Conservation (phyloP, 305 asterid genomes). For the Fraxinus sp. region DNA sequence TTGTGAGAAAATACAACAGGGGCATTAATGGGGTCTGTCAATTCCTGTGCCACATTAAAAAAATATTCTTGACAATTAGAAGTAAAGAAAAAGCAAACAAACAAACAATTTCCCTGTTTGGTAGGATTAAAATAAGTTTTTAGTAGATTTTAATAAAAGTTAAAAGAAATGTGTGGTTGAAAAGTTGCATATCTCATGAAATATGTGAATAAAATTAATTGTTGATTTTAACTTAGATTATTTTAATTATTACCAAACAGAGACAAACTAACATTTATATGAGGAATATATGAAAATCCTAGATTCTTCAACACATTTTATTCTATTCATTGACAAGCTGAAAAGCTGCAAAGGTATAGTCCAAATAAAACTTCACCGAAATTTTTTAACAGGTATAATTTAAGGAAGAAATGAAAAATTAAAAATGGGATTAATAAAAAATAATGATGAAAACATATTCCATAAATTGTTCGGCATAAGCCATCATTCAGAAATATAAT, state of each 20-base stretch:
- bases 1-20: slow-evolving; percentile 82
- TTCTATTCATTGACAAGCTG: slow-evolving; percentile 7
- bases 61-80: slow-evolving; percentile 19
- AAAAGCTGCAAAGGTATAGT: background rate
- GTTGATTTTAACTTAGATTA: background rate
- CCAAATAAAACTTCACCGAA: slow-evolving; percentile 16
- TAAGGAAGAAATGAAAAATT: background rate
- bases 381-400: background rate
- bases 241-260: background rate
- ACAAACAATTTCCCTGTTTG: background rate
- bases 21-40: slow-evolving; percentile 64
- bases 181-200: background rate
- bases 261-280: slow-evolving; percentile 10
- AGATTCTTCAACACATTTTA: slow-evolving; percentile 3
- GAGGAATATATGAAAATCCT: slow-evolving; percentile 15
- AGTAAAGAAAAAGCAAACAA: background rate
- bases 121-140: too few relatives aligned
- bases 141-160: background rate
- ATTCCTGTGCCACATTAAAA: slow-evolving; percentile 54
- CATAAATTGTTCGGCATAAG: background rate
- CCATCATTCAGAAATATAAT: background rate
- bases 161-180: background rate
- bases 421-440: background rate
- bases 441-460: background rate
- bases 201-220: too few relatives aligned